Evolutionary conservation across 2,329 filamentous ascomycete genomes (phyloP), one percentile per base, ranked within the genome.

Genomic region (Colletotrichum endophyticum): DNA sequence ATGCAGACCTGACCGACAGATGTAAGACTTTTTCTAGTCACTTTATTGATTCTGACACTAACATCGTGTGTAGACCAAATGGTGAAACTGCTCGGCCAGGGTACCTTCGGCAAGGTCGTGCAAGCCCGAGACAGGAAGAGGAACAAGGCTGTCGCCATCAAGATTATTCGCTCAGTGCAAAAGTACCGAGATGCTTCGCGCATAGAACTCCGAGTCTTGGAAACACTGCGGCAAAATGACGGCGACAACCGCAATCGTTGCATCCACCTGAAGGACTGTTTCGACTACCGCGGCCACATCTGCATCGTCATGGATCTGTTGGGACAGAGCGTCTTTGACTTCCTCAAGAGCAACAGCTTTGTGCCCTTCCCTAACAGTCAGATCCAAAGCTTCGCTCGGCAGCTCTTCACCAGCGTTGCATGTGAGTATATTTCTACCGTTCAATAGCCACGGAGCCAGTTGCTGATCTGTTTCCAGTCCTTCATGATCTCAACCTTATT

Each of bases 291-390:
- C 64, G 97, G 98, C 73, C 97, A 99, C 83, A 99, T 99, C 80
- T 99, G 97, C 89, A 94, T 94, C 76, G 92, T 94, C 71, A 94
- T 93, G 91, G 92, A 94, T 79, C 86, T 94, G 5, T 91, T 99
- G 36, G 96, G 96, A 64, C 96, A 98, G 83, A 99, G 96, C 81
- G 96, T 99, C 69, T 99, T 99, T 84, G 97, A 99, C 86, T 99
- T 99, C 81, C 90, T 99, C 64, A 99, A 99, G 87, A 93, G 94
- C 82, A 99, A 99, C 83, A 91, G 92, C 79, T 99, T 99, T 83
- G 96, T 98, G 22, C 97, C 97, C 1, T 99, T 99, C 82, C 97
- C 97, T 15, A 99, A 98, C 88, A 98, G 96, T 79, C 97, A 99
- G 85, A 99, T 99, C 75, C 97, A 99, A 85, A 96, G 92, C 83